Base-by-base conservation (phyloP, 345 rosid genomes). In the Kernera saxatilis region DNA sequence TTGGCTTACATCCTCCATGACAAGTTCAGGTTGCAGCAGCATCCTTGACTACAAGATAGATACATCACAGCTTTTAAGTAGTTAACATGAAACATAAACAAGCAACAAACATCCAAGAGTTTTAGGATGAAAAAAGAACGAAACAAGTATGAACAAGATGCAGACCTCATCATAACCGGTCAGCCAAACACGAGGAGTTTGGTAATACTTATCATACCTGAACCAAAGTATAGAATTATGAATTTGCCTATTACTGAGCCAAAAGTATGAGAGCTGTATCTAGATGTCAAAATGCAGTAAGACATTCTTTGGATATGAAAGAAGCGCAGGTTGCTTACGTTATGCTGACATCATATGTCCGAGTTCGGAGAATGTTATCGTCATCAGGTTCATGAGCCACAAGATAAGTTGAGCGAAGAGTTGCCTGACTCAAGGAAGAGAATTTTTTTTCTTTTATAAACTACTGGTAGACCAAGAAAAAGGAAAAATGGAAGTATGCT, bases 341-440 rank as follows among this genome's bases (percentile, higher is more conserved):
- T 73, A 95, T 95, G 89, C 91, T 95, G 71, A 95, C 77, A 87
- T 92, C 99, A 78, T 95, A 95, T 26, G 99, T 92, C 67, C 99
- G 89, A n/a, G 99, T 95, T 32, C 92, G 82, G 53, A 95, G 84
- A 46, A 95, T 91, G 75, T 89, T 92, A 78, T 92, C 96, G 46
- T 90, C 98, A 68, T 92, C 96, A 61, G 98, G 99, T 64, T 95
- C 97, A 29, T 89, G 89, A 52, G 97, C 99, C 74, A 87, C 88
- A 19, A 92, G 82, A 83, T 86, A 94, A 5, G 86, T 85, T 53
- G 90, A 48, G 30, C 79, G 98, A 60, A 91, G 84, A 19, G 97
- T 95, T 69, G 99, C 98, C 99, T 95, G 81, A 77, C 6, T 35
- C 74, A 29, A 67, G 14, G 27, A 45, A n/a, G 27, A 46, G 8